Base-by-base conservation (phyloP, 345 rosid species). In the Noccaea bulbosa region DNA sequence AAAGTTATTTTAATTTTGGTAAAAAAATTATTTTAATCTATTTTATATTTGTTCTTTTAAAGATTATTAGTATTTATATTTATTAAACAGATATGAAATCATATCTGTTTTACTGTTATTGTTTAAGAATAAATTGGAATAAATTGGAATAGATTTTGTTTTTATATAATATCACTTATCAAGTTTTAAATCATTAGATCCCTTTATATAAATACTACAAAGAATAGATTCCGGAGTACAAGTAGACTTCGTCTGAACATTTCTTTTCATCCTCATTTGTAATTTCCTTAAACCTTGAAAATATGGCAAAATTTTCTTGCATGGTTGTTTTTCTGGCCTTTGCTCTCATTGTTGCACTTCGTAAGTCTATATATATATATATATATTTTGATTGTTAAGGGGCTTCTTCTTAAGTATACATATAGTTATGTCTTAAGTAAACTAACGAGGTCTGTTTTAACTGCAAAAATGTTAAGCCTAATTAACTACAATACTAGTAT, bases 241-340 rank as follows among this genome's bases (percentile, higher is more conserved):
- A 59, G 38, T 41, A 24, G 49, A 60, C 48, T 60, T 60, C 37
- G 43, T 62, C 43, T 46, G 11, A 15, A 14, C 30, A 41, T 30
- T n/a, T 61, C 7, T 44, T 60, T 35, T 30, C 9, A 46, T 33
- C 43, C 30, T 8, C 32, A 14, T 46, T 45, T 7, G 51, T 43
- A 46, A 9, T 34, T 34, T 62, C 32, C 41, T 14, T 14, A 62
- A 46, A 62, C 53, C 41, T 62, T 44, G 43, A 45, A 62, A 45
- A 12, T 14, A 62, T 62, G 67, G 54, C 24, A 14, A 46, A 30
- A 32, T 8, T 10, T 62, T 62, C 54, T 47, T 10, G 3, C 43
- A 62, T 1, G 51, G 52, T 46, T 62, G 5, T 10, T 33, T 14
- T 62, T 11, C 17, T 62, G 30, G 67, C 34, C 54, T 2, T 11